Evolutionary conservation across 2,329 filamentous ascomycete species (phyloP), one percentile per base, ranked within the genome.

Genomic region (Diatrype stigma): DNA sequence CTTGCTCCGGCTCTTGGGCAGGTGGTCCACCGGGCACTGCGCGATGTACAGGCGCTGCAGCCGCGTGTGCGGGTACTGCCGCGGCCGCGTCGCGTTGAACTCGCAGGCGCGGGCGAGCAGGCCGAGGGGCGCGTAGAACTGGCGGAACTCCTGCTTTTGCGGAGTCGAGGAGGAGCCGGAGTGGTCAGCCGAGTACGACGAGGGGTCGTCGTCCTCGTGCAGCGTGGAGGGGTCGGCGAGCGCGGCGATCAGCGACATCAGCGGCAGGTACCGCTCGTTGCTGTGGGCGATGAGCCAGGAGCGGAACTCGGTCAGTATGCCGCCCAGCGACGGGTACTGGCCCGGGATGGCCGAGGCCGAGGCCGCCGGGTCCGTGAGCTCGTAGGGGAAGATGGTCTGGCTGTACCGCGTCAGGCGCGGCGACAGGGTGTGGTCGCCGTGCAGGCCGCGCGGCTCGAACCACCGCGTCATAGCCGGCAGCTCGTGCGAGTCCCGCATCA

Each of bases 31-130:
- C 30, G 86, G 77, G 14, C 85, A 87, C 70, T 97, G 94, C 0
- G 93, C 92, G 48, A 97, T 85, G 67, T 97, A 97, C 3, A 96
- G 74, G n/a, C 75, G 70, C 2, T 49, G 66, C 46, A 67, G 51
- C 6, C 44, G 54, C 35, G 26, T 51, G 28, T 32, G 1, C 42
- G 34, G 22, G 49, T 45, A 23, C 12, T 10, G 26, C 26, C 10
- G 26, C 26, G n/a, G 19, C 51, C 63, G 56, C 10, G 45, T 21
- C 11, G 48, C 32, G 51, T 81, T 82, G 65, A 76, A 82, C 46
- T 73, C 64, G n/a, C 74, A 58, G 6, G 75, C 77, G 45, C 82
- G 76, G 16, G 86, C 68, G 45, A 95, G 81, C 32, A 93, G 75
- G 35, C 73, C 73, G 0, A 96, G 70, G 0, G 85, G 81, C 1